Percentiles rank a stretch among this genome's conserved stretches.
phyloP scores from a whole-genome alignment of 495 filamentous ascomycete genomes.

The Xylaria castorea region DNA sequence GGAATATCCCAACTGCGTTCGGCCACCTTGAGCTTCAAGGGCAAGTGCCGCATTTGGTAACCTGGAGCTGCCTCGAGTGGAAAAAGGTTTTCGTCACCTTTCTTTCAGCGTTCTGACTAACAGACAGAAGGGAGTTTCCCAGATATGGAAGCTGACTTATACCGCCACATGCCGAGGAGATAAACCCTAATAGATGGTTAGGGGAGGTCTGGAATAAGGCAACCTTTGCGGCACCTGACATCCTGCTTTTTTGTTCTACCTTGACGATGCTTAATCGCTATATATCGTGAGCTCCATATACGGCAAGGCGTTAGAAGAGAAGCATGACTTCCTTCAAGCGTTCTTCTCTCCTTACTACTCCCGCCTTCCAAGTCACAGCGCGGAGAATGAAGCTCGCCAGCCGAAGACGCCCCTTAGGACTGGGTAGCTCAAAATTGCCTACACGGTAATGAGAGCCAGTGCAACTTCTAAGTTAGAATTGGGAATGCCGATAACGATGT shows the following conservation, averaged over 20 bases:
- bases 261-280: neutral
- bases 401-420: slow-evolving; percentile 66
- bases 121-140: neutral
- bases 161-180: neutral
- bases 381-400: slow-evolving; percentile 46
- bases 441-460: slow-evolving; percentile 72
- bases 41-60: neutral
- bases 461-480: slow-evolving; percentile 73
- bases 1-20: neutral
- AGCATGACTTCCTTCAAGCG: neutral
- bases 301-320: neutral
- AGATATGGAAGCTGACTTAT: neutral
- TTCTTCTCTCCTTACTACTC: neutral
- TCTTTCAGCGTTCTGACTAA: neutral
- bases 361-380: neutral
- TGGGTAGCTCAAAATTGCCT: slow-evolving; percentile 70
- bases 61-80: neutral
- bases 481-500: slow-evolving; percentile 63
- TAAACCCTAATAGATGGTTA: neutral
- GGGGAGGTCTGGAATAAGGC: neutral
- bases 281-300: neutral
- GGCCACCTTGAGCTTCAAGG: neutral
- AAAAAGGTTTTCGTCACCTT: neutral
- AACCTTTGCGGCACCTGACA: neutral
- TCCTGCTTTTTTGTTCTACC: neutral